Evolutionary conservation across 2,329 filamentous ascomycete genomes (phyloP), one percentile per base, ranked within the genome.

Genomic region (Fusarium devonianum): DNA sequence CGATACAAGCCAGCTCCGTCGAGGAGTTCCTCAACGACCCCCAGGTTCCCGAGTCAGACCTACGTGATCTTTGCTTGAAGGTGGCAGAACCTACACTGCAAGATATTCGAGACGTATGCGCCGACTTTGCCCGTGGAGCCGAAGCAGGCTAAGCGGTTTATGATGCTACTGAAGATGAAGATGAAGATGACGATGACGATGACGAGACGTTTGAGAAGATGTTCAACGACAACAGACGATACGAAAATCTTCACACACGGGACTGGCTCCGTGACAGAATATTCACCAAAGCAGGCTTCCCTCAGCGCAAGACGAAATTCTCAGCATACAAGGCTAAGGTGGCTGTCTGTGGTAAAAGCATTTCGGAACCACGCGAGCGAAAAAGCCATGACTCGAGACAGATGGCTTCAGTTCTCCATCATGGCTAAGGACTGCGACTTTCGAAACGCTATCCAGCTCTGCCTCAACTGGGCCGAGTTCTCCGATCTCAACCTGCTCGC

Each of bases 301-400:
- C 4, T 19, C 14, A 18, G 14, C 37, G 34, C 9, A 56, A 55
- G n/a, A n/a, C 18, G 4, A 53, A 45, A 5, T n/a, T 18, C 1
- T 13, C 16, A 8, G n/a, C 39, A 6, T 21, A 30, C 11, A 64
- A 49, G n/a, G 48, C 52, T 5, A 66, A 63, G 16, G 56, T 68
- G 0, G 64, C 42, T 0, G 56, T 68, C 5, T 67, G 63, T 8
- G 63, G 62, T 6, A 65, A 63, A 17, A 66, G 45, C 18, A 63
- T 68, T n/a, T 68, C n/a, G 66, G 62, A 63, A 67, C 18, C 62
- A 68, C 14, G 51, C 66, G 3, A 68, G 64, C 18, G 61, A 67
- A 19, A 65, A 58, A 4, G 59, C 66, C 3, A 68, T 68, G 66
- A 65, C 65, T 2, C 53, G 66, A 39, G 66, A 68, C n/a, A 63